Percentiles rank a stretch among this genome's conserved stretches.
Conservation (phyloP, 2,329 filamentous ascomycete species). For the Sphaceloma murrayae region DNA sequence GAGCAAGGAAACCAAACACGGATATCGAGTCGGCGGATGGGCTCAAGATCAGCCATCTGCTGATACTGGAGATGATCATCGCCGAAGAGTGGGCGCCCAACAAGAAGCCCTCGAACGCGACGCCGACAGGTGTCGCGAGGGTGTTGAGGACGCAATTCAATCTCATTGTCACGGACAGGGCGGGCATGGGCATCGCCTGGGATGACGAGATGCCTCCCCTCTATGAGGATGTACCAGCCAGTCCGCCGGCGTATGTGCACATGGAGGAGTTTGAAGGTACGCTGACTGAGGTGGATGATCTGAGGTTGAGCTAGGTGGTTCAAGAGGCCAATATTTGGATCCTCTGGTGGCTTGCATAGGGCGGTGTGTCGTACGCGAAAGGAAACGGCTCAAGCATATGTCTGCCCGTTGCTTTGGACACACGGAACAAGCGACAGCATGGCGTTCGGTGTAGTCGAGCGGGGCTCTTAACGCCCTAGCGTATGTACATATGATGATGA, state of each 20-base stretch:
- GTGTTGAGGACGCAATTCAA: slow-evolving; percentile 90
- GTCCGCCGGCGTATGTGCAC: slow-evolving; percentile 54
- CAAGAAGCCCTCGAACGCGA: slow-evolving; percentile 63
- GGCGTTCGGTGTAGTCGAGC: too few relatives aligned
- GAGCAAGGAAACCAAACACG: slow-evolving; percentile 58
- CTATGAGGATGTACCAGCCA: slow-evolving; percentile 85
- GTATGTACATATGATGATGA: background rate
- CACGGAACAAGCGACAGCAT: background rate
- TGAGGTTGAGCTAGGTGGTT: slow-evolving; percentile 31
- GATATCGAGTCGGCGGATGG: slow-evolving; percentile 67
- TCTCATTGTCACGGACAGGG: slow-evolving; percentile 69
- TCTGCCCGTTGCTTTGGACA: slow-evolving; percentile 1
- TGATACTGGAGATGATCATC: slow-evolving; percentile 89
- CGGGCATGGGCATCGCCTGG: slow-evolving; percentile 87
- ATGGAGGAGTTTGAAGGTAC: slow-evolving; percentile 42
- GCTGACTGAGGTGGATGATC: slow-evolving; percentile 39
- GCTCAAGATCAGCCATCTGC: slow-evolving; percentile 69
- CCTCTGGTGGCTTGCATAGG: too few relatives aligned
- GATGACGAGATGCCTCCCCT: slow-evolving; percentile 90
- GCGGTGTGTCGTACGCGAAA: too few relatives aligned
- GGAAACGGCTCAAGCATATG: too few relatives aligned
- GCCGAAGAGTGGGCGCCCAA: slow-evolving; percentile 72
- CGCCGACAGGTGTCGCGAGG: slow-evolving; percentile 79
- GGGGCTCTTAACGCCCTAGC: too few relatives aligned
- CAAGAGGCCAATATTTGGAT: too few relatives aligned